phyloP scores from a whole-genome alignment of 768 basidiomycete species.

The Rhizopogon rudus region DNA sequence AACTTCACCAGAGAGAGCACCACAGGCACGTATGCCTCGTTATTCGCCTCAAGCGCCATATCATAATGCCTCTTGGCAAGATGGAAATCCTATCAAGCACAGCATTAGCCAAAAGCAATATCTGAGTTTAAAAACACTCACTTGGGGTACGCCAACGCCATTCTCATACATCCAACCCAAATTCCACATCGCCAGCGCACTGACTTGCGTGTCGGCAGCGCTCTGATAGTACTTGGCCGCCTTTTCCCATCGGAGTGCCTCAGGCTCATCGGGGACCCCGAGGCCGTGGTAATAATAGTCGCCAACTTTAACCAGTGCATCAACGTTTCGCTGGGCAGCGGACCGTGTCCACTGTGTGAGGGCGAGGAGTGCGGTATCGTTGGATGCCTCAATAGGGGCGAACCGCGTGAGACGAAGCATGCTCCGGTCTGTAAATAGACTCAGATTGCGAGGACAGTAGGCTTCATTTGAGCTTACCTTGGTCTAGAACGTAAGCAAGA shows the following conservation, averaged over 20 bases:
- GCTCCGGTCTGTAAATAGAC: constrained; percentile 51
- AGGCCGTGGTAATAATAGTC: constrained; percentile 95
- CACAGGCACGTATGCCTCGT: constrained; percentile 88
- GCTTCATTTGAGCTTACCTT: constrained; percentile 51
- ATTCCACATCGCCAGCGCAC: constrained; percentile 97
- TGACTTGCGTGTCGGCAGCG: constrained; percentile 88
- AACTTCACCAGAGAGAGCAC: constrained; percentile 76
- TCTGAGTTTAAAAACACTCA: constrained; percentile 24
- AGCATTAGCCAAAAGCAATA: neutral
- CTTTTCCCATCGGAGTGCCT: constrained; percentile 69
- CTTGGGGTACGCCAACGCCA: constrained; percentile 87
- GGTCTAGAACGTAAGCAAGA: constrained; percentile 86
- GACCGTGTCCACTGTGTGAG: constrained; percentile 94
- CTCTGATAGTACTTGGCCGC: constrained; percentile 93
- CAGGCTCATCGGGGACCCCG: constrained; percentile 68
- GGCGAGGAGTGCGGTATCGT: constrained; percentile 77
- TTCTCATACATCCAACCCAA: constrained; percentile 99
- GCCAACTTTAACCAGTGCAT: constrained; percentile 95
- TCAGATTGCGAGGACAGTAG: constrained; percentile 14
- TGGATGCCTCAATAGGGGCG: constrained; percentile 67
- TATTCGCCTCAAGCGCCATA: constrained; percentile 78
- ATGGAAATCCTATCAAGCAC: constrained; percentile 72
- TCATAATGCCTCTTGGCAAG: constrained; percentile 97
- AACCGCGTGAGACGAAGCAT: constrained; percentile 64
- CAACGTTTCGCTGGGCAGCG: constrained; percentile 91